Base-by-base conservation (phyloP, 2,329 filamentous ascomycete genomes). In the Cadophora gregata region DNA sequence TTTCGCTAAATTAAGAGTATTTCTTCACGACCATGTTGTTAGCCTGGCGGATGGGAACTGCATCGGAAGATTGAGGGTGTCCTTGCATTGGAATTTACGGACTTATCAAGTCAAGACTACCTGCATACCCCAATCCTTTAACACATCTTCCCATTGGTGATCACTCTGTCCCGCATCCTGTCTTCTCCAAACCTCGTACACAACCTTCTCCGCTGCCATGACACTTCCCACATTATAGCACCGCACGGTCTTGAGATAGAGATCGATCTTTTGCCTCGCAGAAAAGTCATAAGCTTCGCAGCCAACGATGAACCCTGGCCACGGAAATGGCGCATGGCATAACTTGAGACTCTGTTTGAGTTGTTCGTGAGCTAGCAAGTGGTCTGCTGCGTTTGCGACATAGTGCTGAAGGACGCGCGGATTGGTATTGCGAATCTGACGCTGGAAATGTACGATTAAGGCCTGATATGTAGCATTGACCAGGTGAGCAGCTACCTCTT, bases 381-480 rank as follows among this genome's bases (percentile, higher is more conserved):
- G 65, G 19, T 67, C 67, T 59, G 65, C 65, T 33, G 63, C 67
- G 16, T 19, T 63, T 3, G 29, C 59, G 29, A 69, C 63, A 55
- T 69, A 69, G 36, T 65, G 65, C 47, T 69, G 67, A 55, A 69
- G 65, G 16, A 67, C 63, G 21, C 63, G 59, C 42, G 65, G 67
- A 47, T 67, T 65, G 4, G 67, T 69, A 12, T 66, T 63, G 12
- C 67, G 67, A 14, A 69, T 64, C 36, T 65, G 65, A 7, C 67
- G 65, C 48, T 67, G 65, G 45, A 69, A 69, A 45, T 69, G 66
- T 4, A 69, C 65, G 12, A 69, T 64, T 9, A 69, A 33, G 16
- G 65, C 68, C 29, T 64, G 63, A 38, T 69, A 65, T 29, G 66
- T 69, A 19, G 68, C 68, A 36, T 64, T 58, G 19, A 69, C 65